Percentiles rank a stretch among this genome's conserved stretches.
Conservation (phyloP, 2,329 filamentous ascomycete species). For the Diaporthe humulicola region DNA sequence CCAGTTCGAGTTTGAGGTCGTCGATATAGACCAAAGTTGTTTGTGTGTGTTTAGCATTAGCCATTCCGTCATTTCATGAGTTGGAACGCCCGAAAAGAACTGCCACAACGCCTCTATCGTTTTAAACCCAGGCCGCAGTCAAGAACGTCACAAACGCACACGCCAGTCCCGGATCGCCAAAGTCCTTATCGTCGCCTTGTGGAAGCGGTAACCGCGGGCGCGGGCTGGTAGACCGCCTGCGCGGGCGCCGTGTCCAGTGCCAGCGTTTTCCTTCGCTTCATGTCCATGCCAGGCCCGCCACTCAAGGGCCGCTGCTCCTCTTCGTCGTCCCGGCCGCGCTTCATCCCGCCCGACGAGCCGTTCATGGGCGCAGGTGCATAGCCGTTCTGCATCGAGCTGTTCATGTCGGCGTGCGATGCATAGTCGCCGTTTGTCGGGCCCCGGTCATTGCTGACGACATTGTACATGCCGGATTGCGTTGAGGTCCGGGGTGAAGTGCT, state of each 20-base stretch:
- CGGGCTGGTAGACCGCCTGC: constrained; percentile 47
- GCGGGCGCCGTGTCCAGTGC: constrained; percentile 49
- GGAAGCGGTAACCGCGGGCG: constrained; percentile 46
- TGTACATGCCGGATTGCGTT: constrained; percentile 87
- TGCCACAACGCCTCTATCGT: constrained; percentile 40
- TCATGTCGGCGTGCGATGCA: constrained; percentile 73
- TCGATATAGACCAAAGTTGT: constrained; percentile 28
- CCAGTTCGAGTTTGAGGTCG: constrained; percentile 20
- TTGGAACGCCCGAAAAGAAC: constrained; percentile 29
- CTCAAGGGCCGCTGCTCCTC: constrained; percentile 53
- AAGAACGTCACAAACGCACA: constrained; percentile 26
- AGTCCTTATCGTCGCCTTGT: constrained; percentile 36
- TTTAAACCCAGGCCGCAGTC: constrained; percentile 31
- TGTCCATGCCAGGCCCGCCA: constrained; percentile 47
- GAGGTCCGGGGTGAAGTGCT: constrained; percentile 81
- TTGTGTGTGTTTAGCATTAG: constrained; percentile 38
- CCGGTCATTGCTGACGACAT: constrained; percentile 86
- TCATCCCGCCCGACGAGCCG: constrained; percentile 62
- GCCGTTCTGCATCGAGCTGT: constrained; percentile 67
- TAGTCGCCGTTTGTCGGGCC: constrained; percentile 79
- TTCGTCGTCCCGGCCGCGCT: constrained; percentile 59
- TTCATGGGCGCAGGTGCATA: constrained; percentile 77
- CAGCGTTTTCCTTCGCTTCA: constrained; percentile 53
- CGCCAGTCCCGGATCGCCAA: not conserved
- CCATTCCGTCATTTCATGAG: constrained; percentile 37